Evolutionary conservation across 306 rosid species (phyloP).

Genomic region (Cucurbita pepo): DNA sequence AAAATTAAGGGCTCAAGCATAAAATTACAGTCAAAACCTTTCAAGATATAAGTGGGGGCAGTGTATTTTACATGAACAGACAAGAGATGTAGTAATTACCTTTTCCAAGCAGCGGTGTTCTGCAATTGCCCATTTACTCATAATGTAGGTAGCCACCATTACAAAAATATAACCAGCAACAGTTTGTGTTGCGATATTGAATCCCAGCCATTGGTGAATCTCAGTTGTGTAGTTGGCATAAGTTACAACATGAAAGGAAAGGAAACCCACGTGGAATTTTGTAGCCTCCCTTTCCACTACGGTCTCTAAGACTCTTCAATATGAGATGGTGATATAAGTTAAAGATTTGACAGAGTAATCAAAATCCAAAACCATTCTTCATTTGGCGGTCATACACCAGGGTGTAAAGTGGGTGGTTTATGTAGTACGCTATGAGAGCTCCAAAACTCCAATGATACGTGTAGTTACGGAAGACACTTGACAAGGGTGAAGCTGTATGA

Average conservation of each 20-base stretch:
- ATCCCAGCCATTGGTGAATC: conserved; percentile 96
- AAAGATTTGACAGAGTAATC: conserved; percentile 49
- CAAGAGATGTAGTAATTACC: conserved; percentile 27
- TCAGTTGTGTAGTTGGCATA: conserved; percentile 96
- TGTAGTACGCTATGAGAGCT: conserved; percentile 51
- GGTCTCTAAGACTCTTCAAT: conserved; percentile 55
- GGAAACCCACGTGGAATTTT: conserved; percentile 85
- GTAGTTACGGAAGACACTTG: conserved; percentile 85
- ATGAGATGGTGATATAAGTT: conserved; percentile 79
- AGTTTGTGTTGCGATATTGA: conserved; percentile 88
- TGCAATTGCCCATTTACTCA: conserved; percentile 94
- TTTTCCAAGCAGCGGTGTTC: conserved; percentile 87
- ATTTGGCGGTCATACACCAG: conserved; percentile 76
- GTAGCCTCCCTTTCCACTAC: conserved; percentile 75
- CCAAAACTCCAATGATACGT: conserved; percentile 94
- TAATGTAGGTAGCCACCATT: conserved; percentile 64
- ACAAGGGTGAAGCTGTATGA: conserved; percentile 90
- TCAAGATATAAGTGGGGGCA: too few species aligned
- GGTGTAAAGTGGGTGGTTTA: conserved; percentile 81
- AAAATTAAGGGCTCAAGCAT: too few species aligned
- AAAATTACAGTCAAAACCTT: background rate
- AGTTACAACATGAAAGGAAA: conserved; percentile 81
- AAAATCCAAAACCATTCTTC: conserved; percentile 79
- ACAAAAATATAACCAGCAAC: conserved; percentile 63
- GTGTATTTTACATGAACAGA: too few species aligned